Percentiles rank a stretch among this genome's conserved stretches.
Evolutionary conservation across 306 rosid species (phyloP).

Genomic region (Hippophae tibetana): DNA sequence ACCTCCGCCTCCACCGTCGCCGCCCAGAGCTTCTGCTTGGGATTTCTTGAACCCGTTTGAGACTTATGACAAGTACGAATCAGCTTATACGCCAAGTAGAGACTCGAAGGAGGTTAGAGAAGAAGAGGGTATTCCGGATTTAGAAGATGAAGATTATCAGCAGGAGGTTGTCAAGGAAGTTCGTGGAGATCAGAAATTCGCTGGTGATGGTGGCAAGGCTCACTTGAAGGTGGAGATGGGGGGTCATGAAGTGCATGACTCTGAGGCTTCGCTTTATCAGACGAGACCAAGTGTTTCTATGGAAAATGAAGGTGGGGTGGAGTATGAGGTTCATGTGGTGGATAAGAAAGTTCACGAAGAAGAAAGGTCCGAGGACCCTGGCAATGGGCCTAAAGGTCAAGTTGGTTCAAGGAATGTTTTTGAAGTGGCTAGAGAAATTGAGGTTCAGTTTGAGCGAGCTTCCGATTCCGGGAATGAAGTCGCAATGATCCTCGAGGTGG

Average conservation of each 20-base stretch:
- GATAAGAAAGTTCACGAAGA: conserved; percentile 62
- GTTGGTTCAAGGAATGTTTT: conserved; percentile 46
- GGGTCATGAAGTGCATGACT: conserved; percentile 19
- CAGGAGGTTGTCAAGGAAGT: conserved; percentile 77
- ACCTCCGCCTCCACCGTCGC: conserved; percentile 78
- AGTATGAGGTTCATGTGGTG: conserved; percentile 50
- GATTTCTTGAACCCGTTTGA: conserved; percentile 66
- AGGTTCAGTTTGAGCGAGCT: conserved; percentile 66
- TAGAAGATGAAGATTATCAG: conserved; percentile 72
- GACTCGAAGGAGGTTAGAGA: conserved; percentile 74
- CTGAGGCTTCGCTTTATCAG: conserved; percentile 30
- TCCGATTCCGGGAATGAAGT: conserved; percentile 67
- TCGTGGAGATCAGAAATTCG: conserved; percentile 49
- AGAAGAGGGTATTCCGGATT: conserved; percentile 92
- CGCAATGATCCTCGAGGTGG: conserved; percentile 70
- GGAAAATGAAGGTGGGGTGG: conserved; percentile 30
- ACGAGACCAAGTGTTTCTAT: conserved; percentile 31
- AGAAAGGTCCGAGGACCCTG: conserved; percentile 42
- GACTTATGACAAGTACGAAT: conserved; percentile 30
- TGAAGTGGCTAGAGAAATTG: conserved; percentile 68
- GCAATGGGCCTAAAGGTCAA: conserved; percentile 35
- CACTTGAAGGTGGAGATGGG: conserved; percentile 18
- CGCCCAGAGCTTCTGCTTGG: conserved; percentile 68
- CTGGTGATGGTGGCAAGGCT: conserved; percentile 23
- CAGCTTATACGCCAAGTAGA: conserved; percentile 57